Conservation (phyloP, 345 rosid species). For the Odontarrhena argentea region DNA sequence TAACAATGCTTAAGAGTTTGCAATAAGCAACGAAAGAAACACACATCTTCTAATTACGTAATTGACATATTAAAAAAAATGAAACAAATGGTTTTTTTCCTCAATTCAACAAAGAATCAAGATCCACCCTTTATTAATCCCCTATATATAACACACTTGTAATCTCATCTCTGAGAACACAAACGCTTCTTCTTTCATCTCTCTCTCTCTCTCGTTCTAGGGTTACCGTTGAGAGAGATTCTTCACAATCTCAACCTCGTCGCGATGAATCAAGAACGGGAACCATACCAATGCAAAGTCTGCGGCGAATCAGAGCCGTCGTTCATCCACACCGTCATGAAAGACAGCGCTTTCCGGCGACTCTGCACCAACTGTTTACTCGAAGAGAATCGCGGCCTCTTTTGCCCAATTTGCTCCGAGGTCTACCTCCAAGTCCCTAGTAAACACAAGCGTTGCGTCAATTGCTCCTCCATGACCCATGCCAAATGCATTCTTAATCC, state of each 20-base stretch:
- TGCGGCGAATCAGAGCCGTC: slow-evolving; percentile 43
- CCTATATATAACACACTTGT: slow-evolving; percentile 9
- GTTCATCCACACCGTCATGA: slow-evolving; percentile 48
- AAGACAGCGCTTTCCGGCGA: slow-evolving; percentile 41
- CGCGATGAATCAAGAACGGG: slow-evolving; percentile 42
- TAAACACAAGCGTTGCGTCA: slow-evolving; percentile 41
- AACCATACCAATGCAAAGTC: slow-evolving; percentile 39
- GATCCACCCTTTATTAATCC: slow-evolving; percentile 7
- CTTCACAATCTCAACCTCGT: slow-evolving; percentile 7
- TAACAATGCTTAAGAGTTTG: slow-evolving; percentile 19
- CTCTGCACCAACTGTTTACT: slow-evolving; percentile 60
- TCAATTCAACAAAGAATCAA: slow-evolving; percentile 17
- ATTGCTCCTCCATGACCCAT: slow-evolving; percentile 55
- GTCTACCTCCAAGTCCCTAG: slow-evolving; percentile 34
- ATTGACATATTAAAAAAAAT: background rate
- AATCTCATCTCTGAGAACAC: slow-evolving; percentile 30
- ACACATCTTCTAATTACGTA: background rate
- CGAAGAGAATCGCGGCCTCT: slow-evolving; percentile 44
- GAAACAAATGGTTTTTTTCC: background rate
- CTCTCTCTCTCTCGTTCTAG: slow-evolving; percentile 22
- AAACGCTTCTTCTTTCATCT: slow-evolving; percentile 24
- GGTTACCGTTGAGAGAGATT: slow-evolving; percentile 31
- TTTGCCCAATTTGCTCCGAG: slow-evolving; percentile 57
- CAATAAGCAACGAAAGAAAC: slow-evolving; percentile 40
- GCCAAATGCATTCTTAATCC: slow-evolving; percentile 40